Conservation (phyloP, 1,284 basidiomycete genomes). For the Lignosus rhinocerotis region DNA sequence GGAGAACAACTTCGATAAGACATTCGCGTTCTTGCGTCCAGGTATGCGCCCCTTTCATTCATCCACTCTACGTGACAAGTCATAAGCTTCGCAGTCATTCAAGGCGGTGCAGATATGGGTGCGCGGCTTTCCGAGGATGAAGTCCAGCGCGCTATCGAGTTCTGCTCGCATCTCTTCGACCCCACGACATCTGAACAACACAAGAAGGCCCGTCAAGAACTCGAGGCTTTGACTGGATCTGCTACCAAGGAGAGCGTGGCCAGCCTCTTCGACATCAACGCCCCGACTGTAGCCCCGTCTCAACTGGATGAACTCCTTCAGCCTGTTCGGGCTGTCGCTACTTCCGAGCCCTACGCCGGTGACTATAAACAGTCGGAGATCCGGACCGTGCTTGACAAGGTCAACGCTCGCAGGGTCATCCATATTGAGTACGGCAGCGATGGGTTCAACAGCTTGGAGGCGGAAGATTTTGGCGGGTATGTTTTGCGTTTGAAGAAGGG, state of each 20-base stretch:
- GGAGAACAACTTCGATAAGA: conserved; percentile 64
- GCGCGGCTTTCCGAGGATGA: conserved; percentile 66
- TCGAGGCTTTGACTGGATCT: conserved; percentile 17
- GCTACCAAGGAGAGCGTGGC: neutral
- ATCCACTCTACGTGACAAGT: no score
- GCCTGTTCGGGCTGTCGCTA: conserved; percentile 5
- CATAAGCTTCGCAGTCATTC: conserved; percentile 25
- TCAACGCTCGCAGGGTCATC: conserved; percentile 41
- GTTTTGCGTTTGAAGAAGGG: conserved; percentile 34
- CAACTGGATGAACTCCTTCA: conserved; percentile 15
- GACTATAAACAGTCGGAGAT: conserved; percentile 29
- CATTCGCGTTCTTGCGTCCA: conserved; percentile 60
- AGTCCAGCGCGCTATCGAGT: conserved; percentile 52
- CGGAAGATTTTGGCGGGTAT: conserved; percentile 37
- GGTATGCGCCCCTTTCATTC: conserved; percentile 34
- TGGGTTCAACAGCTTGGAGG: conserved; percentile 38
- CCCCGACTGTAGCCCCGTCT: conserved; percentile 30
- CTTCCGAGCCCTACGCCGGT: neutral
- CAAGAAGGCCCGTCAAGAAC: conserved; percentile 32
- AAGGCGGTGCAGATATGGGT: conserved; percentile 75
- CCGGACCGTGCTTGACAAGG: conserved; percentile 38
- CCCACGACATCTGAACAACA: conserved; percentile 39
- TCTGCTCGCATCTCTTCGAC: conserved; percentile 42
- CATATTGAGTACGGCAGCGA: conserved; percentile 36
- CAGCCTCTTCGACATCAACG: conserved; percentile 31